Evolutionary conservation across 139 green algal species (phyloP).

Genomic region (Coelastrella sp.): DNA sequence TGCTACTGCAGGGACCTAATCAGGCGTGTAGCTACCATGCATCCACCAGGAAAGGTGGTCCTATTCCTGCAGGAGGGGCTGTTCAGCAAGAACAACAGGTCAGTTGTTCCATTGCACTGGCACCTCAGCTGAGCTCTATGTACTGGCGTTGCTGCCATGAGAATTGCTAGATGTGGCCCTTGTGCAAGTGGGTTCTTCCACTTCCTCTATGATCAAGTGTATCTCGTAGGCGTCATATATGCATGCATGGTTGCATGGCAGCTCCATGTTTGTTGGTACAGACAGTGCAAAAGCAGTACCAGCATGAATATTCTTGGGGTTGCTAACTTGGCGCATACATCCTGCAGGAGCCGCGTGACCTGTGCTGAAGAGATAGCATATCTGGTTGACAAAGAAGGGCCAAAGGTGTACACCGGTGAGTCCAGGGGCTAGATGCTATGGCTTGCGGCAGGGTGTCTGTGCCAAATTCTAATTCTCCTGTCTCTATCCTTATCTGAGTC

Average conservation of each 20-base stretch:
- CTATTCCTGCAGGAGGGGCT: slow-evolving; percentile 53
- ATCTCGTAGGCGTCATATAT: too few species aligned
- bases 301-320: background rate
- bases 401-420: slow-evolving; percentile 52
- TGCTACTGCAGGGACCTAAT: slow-evolving; percentile 80
- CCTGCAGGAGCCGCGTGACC: slow-evolving; percentile 84
- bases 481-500: too few species aligned
- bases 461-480: too few species aligned
- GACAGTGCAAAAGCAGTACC: background rate
- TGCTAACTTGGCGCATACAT: background rate
- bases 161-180: too few species aligned
- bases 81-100: slow-evolving; percentile 51
- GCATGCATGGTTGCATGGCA: too few species aligned
- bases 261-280: too few species aligned
- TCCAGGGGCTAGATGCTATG: background rate
- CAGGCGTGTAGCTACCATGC: slow-evolving; percentile 51
- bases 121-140: too few species aligned
- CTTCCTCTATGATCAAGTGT: too few species aligned
- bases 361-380: slow-evolving; percentile 87
- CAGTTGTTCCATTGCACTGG: background rate
- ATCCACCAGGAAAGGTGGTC: slow-evolving; percentile 38
- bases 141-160: too few species aligned
- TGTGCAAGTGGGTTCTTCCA: too few species aligned
- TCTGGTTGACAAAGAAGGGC: slow-evolving; percentile 76
- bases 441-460: too few species aligned